Percentiles rank a stretch among this genome's conserved stretches.
Conservation (phyloP, 768 basidiomycete genomes). For the Termitomyces sp. region DNA sequence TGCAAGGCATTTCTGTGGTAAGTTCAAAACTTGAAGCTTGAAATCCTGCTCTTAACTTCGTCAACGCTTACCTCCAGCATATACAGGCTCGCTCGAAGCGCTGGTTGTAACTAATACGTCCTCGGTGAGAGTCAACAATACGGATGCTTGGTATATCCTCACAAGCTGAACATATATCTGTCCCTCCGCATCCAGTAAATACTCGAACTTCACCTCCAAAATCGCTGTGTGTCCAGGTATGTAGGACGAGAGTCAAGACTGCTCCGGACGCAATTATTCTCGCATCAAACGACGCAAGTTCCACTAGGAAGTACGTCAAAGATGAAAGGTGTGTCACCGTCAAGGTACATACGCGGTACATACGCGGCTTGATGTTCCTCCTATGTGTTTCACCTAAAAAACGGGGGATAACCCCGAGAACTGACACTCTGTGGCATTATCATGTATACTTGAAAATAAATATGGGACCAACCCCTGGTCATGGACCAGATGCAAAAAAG, state of each 20-base stretch:
- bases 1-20: conserved; percentile 53
- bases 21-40: not conserved
- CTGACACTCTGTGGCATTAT: conserved; percentile 23
- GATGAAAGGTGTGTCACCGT: not conserved
- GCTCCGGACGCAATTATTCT: conserved; percentile 51
- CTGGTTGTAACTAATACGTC: conserved; percentile 44
- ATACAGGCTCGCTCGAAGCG: conserved; percentile 44
- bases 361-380: conserved; percentile 47
- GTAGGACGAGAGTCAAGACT: conserved; percentile 58
- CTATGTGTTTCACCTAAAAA: conserved; percentile 60
- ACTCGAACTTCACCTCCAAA: conserved; percentile 50
- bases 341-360: conserved; percentile 37
- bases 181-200: conserved; percentile 57
- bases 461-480: conserved; percentile 44
- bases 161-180: conserved; percentile 65
- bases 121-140: not conserved
- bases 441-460: not conserved
- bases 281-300: conserved; percentile 48
- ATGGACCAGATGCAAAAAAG: conserved; percentile 51
- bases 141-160: conserved; percentile 20
- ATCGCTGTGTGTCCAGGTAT: conserved; percentile 57
- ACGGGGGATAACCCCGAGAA: conserved; percentile 51
- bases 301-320: conserved; percentile 26
- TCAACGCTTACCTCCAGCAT: conserved; percentile 50
- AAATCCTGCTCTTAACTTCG: not conserved